These are phyloP conservation scores for Phyllosticta paracitricarpa DNA, from an alignment of 2,329 filamentous ascomycete genomes.

Conservation along the genomic window DNA sequence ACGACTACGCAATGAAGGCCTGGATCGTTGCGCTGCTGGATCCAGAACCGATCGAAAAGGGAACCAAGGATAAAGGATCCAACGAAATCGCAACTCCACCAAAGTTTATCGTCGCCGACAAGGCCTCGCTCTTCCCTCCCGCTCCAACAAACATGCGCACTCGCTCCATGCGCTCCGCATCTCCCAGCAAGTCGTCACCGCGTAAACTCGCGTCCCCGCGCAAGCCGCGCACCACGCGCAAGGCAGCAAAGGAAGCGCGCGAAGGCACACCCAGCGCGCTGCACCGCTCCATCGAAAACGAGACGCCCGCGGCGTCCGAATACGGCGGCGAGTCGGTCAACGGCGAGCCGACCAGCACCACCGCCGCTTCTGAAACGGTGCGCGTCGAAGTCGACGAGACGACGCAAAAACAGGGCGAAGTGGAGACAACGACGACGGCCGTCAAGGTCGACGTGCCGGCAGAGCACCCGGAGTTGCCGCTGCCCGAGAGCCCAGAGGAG, in stretches of 20 bases:
- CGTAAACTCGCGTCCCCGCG: constrained; percentile 43
- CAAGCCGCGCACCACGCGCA: constrained; percentile 41
- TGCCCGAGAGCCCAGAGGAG: constrained; percentile 65
- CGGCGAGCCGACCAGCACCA: constrained; percentile 18
- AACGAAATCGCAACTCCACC: constrained; percentile 67
- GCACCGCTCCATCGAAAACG: constrained; percentile 23
- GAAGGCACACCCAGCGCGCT: constrained; percentile 36
- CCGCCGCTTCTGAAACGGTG: constrained; percentile 43
- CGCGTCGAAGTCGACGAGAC: constrained; percentile 62
- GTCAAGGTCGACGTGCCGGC: constrained; percentile 69
- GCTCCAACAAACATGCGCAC: constrained; percentile 17
- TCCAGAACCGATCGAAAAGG: constrained; percentile 64
- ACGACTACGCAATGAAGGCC: constrained; percentile 73
- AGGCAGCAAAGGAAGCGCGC: constrained; percentile 21
- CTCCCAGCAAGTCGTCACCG: constrained; percentile 42
- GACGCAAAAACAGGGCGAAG: constrained; percentile 46
- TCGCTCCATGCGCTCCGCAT: constrained; percentile 48
- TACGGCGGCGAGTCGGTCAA: constrained; percentile 38
- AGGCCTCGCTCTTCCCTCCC: constrained; percentile 24
- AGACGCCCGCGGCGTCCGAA: constrained; percentile 14
- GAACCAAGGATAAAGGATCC: constrained; percentile 59
- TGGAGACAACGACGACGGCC: constrained; percentile 60
- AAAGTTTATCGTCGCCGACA: constrained; percentile 54
- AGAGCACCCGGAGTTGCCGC: constrained; percentile 55
- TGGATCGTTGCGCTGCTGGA: constrained; percentile 95